Base-by-base conservation (phyloP, 1,284 basidiomycete species). In the Trichosporon sp. region DNA sequence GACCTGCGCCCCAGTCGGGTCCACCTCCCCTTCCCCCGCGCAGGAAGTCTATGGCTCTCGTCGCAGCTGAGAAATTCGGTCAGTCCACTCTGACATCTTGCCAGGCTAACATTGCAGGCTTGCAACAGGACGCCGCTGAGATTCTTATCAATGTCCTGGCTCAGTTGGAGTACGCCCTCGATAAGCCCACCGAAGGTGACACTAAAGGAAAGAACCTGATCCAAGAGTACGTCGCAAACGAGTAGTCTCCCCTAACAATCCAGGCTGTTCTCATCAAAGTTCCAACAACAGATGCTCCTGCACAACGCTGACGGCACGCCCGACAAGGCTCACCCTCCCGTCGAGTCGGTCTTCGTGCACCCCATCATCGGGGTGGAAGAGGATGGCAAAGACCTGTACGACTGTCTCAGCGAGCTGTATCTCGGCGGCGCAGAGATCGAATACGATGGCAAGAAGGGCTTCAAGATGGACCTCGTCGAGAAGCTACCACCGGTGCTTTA, bases 91-190 rank as follows among this genome's bases (percentile, higher is more conserved):
- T 6, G 1, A 21, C n/a, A n/a, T n/a, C n/a, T 29, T 31, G 2
- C 27, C 8, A 9, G 3, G 56, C 56, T 60, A 18, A 60, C 51
- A 6, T n/a, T 1, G 3, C 29, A 60, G 56, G 56, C 8, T 90
- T 92, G 73, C 96, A 99, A 78, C 96, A 99, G 78, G 96, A 99
- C 80, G 95, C 98, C 2, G 92, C 95, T 0, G 96, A 99, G 83
- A 98, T 96, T 81, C 92, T 99, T 88, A 95, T 99, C 83, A 99
- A 99, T 77, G 95, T 96, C 84, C 91, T 99, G 86, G 97, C 97
- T 83, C 97, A 99, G 83, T 92, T 99, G 69, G 95, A 99, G 82
- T 91, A 92, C 9, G 95, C 95, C 0, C 82, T 98, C 62, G 90
- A 91, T 13, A 82, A 88, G 70, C 85, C 81, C 27, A 73, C 73